phyloP scores from a whole-genome alignment of 371 early-diverging fungal species.

The Rhizopus delemar region DNA sequence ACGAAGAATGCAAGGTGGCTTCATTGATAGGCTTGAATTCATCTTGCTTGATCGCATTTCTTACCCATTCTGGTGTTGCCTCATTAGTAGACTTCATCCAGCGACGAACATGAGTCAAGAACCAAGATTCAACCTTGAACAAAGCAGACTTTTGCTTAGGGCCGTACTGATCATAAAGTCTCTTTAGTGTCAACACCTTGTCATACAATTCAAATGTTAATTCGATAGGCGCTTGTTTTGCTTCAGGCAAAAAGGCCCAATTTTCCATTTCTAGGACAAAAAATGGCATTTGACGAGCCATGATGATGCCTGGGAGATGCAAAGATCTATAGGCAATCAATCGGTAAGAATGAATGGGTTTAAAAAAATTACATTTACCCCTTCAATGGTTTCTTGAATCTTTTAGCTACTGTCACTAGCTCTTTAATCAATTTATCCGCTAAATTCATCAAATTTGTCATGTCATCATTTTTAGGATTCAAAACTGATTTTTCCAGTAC shows the following conservation, averaged over 20 bases:
- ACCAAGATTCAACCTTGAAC: slow-evolving; percentile 64
- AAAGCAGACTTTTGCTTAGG: slow-evolving; percentile 40
- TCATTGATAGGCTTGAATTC: slow-evolving; percentile 59
- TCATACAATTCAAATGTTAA: slow-evolving; percentile 50
- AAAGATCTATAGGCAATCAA: slow-evolving; percentile 14
- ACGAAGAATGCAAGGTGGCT: slow-evolving; percentile 72
- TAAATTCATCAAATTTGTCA: slow-evolving; percentile 32
- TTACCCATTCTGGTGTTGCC: slow-evolving; percentile 58
- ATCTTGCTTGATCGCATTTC: slow-evolving; percentile 59
- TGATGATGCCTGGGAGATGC: slow-evolving; percentile 39
- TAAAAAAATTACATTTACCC: slow-evolving; percentile 19
- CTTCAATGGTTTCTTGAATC: slow-evolving; percentile 35
- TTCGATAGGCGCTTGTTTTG: slow-evolving; percentile 38
- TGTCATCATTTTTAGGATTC: slow-evolving; percentile 22
- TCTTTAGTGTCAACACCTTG: slow-evolving; percentile 41
- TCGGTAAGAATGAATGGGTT: background rate
- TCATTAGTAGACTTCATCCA: slow-evolving; percentile 53
- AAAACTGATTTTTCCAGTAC: slow-evolving; percentile 27
- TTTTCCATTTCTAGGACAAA: slow-evolving; percentile 50
- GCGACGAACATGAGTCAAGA: slow-evolving; percentile 56
- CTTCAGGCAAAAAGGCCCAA: slow-evolving; percentile 39
- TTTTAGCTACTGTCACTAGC: slow-evolving; percentile 30
- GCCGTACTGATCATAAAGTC: slow-evolving; percentile 43
- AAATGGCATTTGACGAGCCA: slow-evolving; percentile 49
- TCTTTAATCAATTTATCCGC: slow-evolving; percentile 46